Conservation (phyloP, 371 early-diverging fungal genomes). For the Rhizopus delemar region DNA sequence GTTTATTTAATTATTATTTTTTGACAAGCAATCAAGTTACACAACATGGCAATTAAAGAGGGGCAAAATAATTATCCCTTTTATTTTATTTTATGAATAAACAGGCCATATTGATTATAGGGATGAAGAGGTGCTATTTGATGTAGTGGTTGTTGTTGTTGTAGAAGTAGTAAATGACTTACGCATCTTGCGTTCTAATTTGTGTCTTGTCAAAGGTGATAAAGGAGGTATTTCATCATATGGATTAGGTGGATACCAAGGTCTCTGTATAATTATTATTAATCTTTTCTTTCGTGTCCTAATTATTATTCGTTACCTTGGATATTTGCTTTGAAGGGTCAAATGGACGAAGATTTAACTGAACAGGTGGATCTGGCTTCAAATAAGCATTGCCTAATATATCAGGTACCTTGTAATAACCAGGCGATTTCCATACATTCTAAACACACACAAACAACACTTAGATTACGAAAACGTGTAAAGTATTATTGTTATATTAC, state of each 20-base stretch:
- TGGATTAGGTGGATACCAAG: slow-evolving; percentile 18
- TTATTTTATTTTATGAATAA: too few relatives aligned
- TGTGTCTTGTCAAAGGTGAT: slow-evolving; percentile 6
- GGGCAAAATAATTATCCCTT: too few relatives aligned
- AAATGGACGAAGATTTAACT: slow-evolving; percentile 33
- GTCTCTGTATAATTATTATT: background rate
- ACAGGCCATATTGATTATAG: too few relatives aligned
- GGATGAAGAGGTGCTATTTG: too few relatives aligned
- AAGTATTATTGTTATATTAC: background rate
- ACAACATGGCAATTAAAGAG: too few relatives aligned
- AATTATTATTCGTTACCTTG: background rate
- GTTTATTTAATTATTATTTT: background rate
- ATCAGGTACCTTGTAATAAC: slow-evolving; percentile 33
- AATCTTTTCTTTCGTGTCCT: background rate
- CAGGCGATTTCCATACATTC: slow-evolving; percentile 37
- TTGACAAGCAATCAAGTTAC: background rate
- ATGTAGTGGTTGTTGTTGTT: too few relatives aligned
- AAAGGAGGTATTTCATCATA: slow-evolving; percentile 14
- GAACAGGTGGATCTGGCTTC: slow-evolving; percentile 29
- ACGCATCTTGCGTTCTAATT: background rate
- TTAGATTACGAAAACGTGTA: too few relatives aligned
- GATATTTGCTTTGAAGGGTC: slow-evolving; percentile 33
- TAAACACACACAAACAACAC: slow-evolving; percentile 1
- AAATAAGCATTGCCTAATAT: slow-evolving; percentile 36
- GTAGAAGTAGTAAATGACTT: background rate